Conservation (phyloP, 495 filamentous ascomycete genomes). For the Penicillium goetzii region DNA sequence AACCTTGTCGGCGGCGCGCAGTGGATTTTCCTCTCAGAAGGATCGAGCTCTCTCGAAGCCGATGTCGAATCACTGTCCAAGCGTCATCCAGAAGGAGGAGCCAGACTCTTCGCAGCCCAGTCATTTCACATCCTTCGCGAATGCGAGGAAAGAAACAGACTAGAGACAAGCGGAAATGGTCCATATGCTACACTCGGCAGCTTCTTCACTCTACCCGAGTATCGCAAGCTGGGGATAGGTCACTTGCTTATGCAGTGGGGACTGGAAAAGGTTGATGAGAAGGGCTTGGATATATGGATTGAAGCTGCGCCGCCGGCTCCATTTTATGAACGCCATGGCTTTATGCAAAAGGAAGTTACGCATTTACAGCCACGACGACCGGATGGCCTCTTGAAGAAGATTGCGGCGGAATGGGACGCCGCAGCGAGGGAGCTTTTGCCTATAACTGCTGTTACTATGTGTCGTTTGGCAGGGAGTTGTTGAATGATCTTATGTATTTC, state of each 20-base stretch:
- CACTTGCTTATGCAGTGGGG: constrained; percentile 16
- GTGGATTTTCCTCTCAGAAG: constrained; percentile 12
- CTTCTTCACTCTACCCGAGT: constrained; percentile 12
- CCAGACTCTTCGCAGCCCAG: constrained; percentile 12
- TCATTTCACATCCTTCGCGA: constrained; percentile 6
- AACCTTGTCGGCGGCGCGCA: constrained; percentile 10
- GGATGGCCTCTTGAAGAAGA: constrained; percentile 3
- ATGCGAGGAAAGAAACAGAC: constrained; percentile 3
- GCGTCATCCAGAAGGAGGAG: constrained; percentile 15
- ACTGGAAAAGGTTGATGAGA: constrained; percentile 8
- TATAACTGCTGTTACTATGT: constrained; percentile 13
- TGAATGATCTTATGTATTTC: background rate
- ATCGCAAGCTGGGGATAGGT: constrained; percentile 11
- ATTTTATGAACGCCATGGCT: constrained; percentile 12
- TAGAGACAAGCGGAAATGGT: background rate
- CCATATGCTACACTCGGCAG: constrained; percentile 12
- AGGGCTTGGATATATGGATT: constrained; percentile 12
- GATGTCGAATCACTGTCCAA: background rate
- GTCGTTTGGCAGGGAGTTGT: background rate
- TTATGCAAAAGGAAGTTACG: constrained; percentile 11
- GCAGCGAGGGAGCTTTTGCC: constrained; percentile 10
- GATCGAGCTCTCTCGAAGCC: background rate
- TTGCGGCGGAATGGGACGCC: constrained; percentile 7
- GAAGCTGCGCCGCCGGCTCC: constrained; percentile 14
- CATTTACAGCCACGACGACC: constrained; percentile 4